Conservation (phyloP, 164 flowering plant species). For the Euptelea pleiosperma region DNA sequence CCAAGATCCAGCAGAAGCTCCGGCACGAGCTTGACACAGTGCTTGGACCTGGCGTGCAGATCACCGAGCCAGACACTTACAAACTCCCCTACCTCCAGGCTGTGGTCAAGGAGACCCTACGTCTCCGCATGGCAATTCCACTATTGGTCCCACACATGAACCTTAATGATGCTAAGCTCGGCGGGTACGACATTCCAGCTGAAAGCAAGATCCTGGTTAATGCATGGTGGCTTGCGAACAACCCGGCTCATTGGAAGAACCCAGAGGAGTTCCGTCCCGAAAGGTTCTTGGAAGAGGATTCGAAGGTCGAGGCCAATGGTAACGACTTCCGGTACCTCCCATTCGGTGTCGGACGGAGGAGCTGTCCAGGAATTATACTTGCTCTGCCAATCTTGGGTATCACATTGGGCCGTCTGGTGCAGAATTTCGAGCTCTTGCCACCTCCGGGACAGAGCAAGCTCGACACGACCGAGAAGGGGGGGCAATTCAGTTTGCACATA, state of each 20-base stretch:
- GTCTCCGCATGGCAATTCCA: constrained; percentile 87
- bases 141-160: constrained; percentile 96
- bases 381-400: constrained; percentile 85
- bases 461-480: constrained; percentile 77
- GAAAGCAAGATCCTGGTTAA: constrained; percentile 93
- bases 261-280: constrained; percentile 85
- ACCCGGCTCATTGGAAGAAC: constrained; percentile 71
- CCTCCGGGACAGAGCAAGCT: constrained; percentile 76
- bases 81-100: constrained; percentile 86
- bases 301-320: constrained; percentile 80
- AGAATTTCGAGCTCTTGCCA: constrained; percentile 82
- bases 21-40: constrained; percentile 58
- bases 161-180: constrained; percentile 82
- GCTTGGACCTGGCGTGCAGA: constrained; percentile 55
- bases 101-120: constrained; percentile 77
- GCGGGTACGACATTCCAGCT: constrained; percentile 77
- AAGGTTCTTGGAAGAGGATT: constrained; percentile 80
- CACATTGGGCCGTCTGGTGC: constrained; percentile 80
- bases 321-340: constrained; percentile 86
- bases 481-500: constrained; percentile 90
- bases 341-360: constrained; percentile 81
- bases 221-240: constrained; percentile 91
- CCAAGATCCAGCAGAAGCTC: constrained; percentile 65
- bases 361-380: constrained; percentile 90
- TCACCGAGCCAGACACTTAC: constrained; percentile 71